A percentile compares a stretch with the other conserved stretches of the same genome.
Evolutionary conservation across 495 filamentous ascomycete genomes (phyloP).

Genomic region (Aspergillus kassunensis): DNA sequence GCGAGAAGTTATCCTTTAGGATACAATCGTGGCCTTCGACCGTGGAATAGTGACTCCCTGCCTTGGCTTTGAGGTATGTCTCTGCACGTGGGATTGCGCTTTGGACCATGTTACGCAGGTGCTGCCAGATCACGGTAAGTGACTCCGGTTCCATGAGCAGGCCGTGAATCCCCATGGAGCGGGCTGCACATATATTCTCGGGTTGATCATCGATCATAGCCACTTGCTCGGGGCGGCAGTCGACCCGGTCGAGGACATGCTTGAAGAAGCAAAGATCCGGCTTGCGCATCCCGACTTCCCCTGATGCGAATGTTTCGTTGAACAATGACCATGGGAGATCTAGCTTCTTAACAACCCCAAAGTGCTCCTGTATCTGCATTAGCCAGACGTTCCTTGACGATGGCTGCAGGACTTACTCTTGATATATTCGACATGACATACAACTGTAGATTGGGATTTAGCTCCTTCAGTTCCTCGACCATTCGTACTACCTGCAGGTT

Average conservation of each 20-base stretch:
- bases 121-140: background rate
- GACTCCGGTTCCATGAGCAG: too few species aligned
- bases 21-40: background rate
- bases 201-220: slow-evolving; percentile 7
- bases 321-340: background rate
- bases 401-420: background rate
- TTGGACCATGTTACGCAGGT: background rate
- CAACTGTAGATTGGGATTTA: background rate
- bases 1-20: slow-evolving; percentile 19
- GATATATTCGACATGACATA: background rate
- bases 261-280: slow-evolving; percentile 3
- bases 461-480: background rate
- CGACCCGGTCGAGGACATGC: background rate
- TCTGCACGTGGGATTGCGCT: background rate
- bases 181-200: background rate
- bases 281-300: background rate
- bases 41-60: slow-evolving; percentile 7
- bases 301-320: slow-evolving; percentile 4
- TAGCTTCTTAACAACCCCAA: too few species aligned
- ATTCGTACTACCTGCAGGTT: background rate
- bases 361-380: too few species aligned
- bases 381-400: background rate
- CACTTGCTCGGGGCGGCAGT: background rate
- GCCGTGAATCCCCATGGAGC: slow-evolving; percentile 1
- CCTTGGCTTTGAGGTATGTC: too few species aligned